These are phyloP conservation scores for Verticillium nonalfalfae DNA, from an alignment of 2,329 filamentous ascomycete genomes.

Conservation along the genomic window DNA sequence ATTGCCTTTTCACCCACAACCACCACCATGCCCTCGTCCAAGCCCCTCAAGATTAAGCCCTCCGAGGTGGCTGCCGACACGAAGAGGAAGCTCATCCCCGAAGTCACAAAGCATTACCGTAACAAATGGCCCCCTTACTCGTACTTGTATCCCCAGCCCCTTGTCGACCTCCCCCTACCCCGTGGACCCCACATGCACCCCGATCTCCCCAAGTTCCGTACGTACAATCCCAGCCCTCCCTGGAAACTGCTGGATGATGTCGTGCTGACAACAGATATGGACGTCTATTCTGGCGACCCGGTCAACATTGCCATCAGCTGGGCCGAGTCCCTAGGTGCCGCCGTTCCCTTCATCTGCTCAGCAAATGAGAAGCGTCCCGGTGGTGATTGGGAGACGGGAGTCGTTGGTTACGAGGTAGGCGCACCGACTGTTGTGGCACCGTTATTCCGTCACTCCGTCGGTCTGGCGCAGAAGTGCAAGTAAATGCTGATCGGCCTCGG, in stretches of 20 bases:
- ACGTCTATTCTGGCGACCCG: slow-evolving; percentile 49
- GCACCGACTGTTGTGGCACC: background rate
- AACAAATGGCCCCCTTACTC: slow-evolving; percentile 52
- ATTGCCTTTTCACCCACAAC: background rate
- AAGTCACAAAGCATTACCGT: slow-evolving; percentile 51
- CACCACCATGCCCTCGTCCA: slow-evolving; percentile 10
- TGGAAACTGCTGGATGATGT: background rate
- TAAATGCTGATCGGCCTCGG: background rate
- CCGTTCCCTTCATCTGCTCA: slow-evolving; percentile 62
- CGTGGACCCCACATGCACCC: slow-evolving; percentile 16
- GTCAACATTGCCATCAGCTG: slow-evolving; percentile 56
- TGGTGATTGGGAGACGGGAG: slow-evolving; percentile 71
- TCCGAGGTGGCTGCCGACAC: slow-evolving; percentile 68
- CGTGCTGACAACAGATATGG: background rate
- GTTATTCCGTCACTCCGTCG: too few relatives aligned
- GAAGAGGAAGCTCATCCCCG: slow-evolving; percentile 63
- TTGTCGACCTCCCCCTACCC: slow-evolving; percentile 37
- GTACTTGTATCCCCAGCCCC: slow-evolving; percentile 46
- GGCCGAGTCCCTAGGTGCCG: slow-evolving; percentile 16
- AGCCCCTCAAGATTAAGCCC: slow-evolving; percentile 51
- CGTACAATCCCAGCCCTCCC: background rate
- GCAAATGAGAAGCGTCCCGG: slow-evolving; percentile 72
- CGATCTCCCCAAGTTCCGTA: slow-evolving; percentile 10
- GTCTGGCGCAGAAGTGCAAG: background rate
- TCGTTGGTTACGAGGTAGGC: slow-evolving; percentile 30